Evolutionary conservation across 2,329 filamentous ascomycete genomes (phyloP).

Genomic region (Arachnopeziza araneosa): DNA sequence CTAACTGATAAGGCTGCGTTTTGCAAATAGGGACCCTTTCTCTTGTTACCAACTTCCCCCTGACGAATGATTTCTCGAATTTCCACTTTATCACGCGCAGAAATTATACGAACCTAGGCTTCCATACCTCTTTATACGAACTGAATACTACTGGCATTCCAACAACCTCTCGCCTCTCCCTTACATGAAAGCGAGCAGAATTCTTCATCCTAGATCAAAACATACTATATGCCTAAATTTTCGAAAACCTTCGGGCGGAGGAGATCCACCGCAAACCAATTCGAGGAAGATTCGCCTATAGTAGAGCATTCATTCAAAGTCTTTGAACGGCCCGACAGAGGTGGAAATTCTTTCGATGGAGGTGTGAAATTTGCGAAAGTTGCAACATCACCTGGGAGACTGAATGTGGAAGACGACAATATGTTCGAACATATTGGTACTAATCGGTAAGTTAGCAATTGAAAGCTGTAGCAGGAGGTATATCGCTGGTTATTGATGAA

Average conservation of each 20-base stretch:
- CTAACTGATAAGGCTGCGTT: conserved; percentile 21
- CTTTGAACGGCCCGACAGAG: conserved; percentile 27
- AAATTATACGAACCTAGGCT: not conserved
- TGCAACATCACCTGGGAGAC: conserved; percentile 10
- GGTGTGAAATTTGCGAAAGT: conserved; percentile 25
- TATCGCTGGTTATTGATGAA: not conserved
- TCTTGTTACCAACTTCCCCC: conserved; percentile 18
- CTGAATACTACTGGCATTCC: not conserved
- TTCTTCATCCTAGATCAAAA: conserved; percentile 5
- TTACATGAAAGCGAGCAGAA: conserved; percentile 9
- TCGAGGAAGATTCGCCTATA: conserved; percentile 11
- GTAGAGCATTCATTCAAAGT: conserved; percentile 30
- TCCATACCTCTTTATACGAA: not conserved
- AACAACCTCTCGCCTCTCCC: not conserved
- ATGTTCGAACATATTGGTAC: conserved; percentile 28
- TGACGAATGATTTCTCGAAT: conserved; percentile 8
- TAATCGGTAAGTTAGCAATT: conserved; percentile 30
- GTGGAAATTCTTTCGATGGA: conserved; percentile 27
- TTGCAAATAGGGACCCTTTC: conserved; percentile 21
- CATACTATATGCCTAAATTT: conserved; percentile 32
- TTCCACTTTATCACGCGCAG: conserved; percentile 7
- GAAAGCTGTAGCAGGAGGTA: not conserved
- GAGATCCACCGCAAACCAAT: conserved; percentile 24
- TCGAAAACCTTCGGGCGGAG: conserved; percentile 31
- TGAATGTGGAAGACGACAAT: conserved; percentile 29